Evolutionary conservation across 2,329 filamentous ascomycete genomes (phyloP).

Genomic region (Aspergillus texensis): DNA sequence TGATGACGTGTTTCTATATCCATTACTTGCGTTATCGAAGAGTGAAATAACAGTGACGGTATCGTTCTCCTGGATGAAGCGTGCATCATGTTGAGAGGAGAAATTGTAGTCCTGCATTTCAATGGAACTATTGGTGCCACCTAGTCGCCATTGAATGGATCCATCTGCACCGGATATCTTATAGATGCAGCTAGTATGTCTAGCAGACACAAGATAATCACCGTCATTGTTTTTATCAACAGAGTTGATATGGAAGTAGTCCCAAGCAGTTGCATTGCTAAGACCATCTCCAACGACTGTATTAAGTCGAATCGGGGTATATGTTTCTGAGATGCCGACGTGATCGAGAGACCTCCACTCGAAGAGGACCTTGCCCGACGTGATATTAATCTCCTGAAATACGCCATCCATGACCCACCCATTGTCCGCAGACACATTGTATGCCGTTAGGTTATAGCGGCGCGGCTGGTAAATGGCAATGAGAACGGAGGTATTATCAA

Average conservation of each 20-base stretch:
- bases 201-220: slow-evolving; percentile 46
- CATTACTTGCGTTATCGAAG: slow-evolving; percentile 47
- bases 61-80: slow-evolving; percentile 41
- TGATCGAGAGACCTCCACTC: slow-evolving; percentile 56
- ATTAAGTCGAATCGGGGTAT: slow-evolving; percentile 48
- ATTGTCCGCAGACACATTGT: slow-evolving; percentile 46
- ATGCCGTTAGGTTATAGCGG: slow-evolving; percentile 50
- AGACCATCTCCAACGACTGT: slow-evolving; percentile 52
- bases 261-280: slow-evolving; percentile 47
- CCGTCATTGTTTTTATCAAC: slow-evolving; percentile 45
- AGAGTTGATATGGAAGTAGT: slow-evolving; percentile 50
- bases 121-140: slow-evolving; percentile 41
- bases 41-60: slow-evolving; percentile 43
- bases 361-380: slow-evolving; percentile 51
- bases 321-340: slow-evolving; percentile 50
- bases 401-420: slow-evolving; percentile 57
- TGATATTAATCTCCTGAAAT: slow-evolving; percentile 57
- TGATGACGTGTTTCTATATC: slow-evolving; percentile 41
- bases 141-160: slow-evolving; percentile 42
- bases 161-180: slow-evolving; percentile 45
- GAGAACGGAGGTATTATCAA: slow-evolving; percentile 44
- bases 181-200: slow-evolving; percentile 44
- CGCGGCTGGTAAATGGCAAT: slow-evolving; percentile 47
- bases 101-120: slow-evolving; percentile 43
- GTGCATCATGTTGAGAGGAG: slow-evolving; percentile 47